phyloP scores from a whole-genome alignment of 345 rosid species.

The Populus deltoides region DNA sequence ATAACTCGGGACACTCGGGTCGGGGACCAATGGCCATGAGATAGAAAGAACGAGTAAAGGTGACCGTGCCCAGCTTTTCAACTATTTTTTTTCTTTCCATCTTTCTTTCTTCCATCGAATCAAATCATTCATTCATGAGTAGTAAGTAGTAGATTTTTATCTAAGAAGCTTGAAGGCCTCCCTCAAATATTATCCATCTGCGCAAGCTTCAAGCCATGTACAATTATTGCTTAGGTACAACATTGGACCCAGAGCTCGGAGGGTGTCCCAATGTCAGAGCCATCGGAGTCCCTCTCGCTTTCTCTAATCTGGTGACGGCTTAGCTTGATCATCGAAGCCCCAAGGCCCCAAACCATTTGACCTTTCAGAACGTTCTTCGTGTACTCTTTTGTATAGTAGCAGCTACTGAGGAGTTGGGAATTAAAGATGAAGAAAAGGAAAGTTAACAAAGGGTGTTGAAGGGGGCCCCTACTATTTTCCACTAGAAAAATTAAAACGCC shows the following conservation, averaged over 20 bases:
- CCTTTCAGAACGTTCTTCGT: background rate
- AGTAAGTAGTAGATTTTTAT: too few relatives aligned
- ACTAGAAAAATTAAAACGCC: background rate
- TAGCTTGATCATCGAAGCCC: background rate
- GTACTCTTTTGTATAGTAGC: too few relatives aligned
- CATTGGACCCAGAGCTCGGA: background rate
- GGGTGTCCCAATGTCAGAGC: background rate
- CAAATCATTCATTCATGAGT: background rate
- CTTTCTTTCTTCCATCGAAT: background rate
- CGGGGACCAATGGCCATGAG: constrained; percentile 6
- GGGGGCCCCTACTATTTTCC: background rate
- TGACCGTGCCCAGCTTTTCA: constrained; percentile 5
- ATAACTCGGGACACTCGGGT: background rate
- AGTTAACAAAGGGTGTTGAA: background rate
- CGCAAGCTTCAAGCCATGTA: background rate
- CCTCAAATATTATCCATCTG: background rate
- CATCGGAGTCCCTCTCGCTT: background rate
- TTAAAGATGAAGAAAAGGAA: background rate
- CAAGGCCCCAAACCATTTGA: background rate
- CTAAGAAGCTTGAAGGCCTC: too few relatives aligned
- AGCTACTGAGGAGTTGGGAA: too few relatives aligned
- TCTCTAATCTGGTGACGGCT: background rate
- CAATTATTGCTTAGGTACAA: background rate
- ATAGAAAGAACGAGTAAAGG: background rate
- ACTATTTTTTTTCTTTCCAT: background rate